These are phyloP conservation scores for Rhodomyrtus psidioides DNA, from an alignment of 441 rosid species.

Conservation along the genomic window DNA sequence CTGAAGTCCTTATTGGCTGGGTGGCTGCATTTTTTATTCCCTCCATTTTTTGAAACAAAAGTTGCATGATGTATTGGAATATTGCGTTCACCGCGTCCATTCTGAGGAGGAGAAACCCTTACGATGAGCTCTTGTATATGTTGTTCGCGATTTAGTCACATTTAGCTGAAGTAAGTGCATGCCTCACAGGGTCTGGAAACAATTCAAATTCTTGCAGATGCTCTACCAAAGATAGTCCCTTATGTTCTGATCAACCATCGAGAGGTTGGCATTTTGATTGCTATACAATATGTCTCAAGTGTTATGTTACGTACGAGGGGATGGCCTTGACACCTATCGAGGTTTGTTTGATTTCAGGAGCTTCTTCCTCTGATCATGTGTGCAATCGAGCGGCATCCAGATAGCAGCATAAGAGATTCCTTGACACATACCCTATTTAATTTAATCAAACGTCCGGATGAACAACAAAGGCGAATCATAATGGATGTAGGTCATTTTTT, in stretches of 20 bases:
- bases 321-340: background rate
- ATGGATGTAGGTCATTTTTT: slow-evolving; percentile 72
- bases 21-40: background rate
- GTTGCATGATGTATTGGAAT: background rate
- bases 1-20: background rate
- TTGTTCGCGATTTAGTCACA: background rate
- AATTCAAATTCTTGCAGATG: slow-evolving; percentile 92
- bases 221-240: slow-evolving; percentile 96
- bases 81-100: background rate
- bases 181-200: slow-evolving; percentile 75
- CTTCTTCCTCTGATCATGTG: slow-evolving; percentile 99
- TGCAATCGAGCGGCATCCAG: slow-evolving; percentile 97
- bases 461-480: slow-evolving; percentile 86
- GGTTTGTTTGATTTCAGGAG: slow-evolving; percentile 42
- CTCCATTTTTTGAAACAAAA: background rate
- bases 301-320: background rate
- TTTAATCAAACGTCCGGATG: slow-evolving; percentile 96
- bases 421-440: slow-evolving; percentile 92
- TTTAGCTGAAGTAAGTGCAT: slow-evolving; percentile 14
- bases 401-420: slow-evolving; percentile 67
- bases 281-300: background rate
- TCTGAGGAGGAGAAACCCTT: background rate
- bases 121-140: background rate
- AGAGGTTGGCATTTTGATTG: slow-evolving; percentile 49
- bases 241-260: slow-evolving; percentile 96